Base-by-base conservation (phyloP, 2,329 filamentous ascomycete genomes). In the Penicillium sp. region DNA sequence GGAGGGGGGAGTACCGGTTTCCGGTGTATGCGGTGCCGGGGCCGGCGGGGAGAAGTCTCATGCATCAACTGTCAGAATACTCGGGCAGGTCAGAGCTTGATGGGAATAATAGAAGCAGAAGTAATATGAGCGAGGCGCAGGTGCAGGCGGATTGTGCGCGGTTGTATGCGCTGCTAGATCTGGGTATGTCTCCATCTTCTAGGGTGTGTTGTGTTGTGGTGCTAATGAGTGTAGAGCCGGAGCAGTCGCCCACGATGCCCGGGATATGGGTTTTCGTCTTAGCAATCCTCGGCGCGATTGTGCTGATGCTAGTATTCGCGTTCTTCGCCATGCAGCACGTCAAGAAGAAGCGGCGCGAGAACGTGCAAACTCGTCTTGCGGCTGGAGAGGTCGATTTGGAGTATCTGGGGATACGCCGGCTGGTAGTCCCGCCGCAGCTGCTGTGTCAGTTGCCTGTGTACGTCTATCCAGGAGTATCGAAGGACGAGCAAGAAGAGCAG, bases 11-110 rank as follows among this genome's bases (percentile, higher is more conserved):
- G n/a, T 87, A 87, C 65, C 78, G 81, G 26, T 96, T 86, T 65
- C 92, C 93, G 0, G 84, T 96, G 12, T 97, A 94, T 72, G 91
- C 90, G 42, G 77, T 97, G 16, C 83, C 90, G 0, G 85, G 88
- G 6, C 72, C 77, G 9, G 79, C 83, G 20, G 93, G 91, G 21
- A 71, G 75, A 12, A 76, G 80, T 33, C 81, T 96, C 72, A 88
- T 96, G 80, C 69, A 81, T 8, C 82, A 90, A 66, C 77, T 95
- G 40, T 83, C 85, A 40, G 74, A 82, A 23, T 97, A 96, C 70
- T 95, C 90, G 3, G 89, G 89, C n/a, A 30, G 88, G 88, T 64
- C 73, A 93, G 60, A 84, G 75, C 26, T 28, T 76, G 1, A 62
- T 74, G 59, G 72, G 71, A 18, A 65, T 71, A 16, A 56, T 68